Evolutionary conservation across 2,329 filamentous ascomycete genomes (phyloP), one percentile per base, ranked within the genome.

Genomic region (Daldinia sp.): DNA sequence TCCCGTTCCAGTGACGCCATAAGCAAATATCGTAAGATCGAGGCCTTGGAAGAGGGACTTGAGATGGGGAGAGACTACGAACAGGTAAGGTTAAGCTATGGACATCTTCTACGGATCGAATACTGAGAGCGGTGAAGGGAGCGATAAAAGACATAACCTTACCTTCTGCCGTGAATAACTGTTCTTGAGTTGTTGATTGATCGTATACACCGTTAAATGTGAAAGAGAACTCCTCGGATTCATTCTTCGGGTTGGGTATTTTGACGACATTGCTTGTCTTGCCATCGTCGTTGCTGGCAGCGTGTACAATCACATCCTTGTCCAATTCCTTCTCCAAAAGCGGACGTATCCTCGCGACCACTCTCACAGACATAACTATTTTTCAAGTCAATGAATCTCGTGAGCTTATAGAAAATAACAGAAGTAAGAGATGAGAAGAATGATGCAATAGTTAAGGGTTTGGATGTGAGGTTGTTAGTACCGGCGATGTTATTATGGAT

Each of bases 201-300:
- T 93, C 93, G 80, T 97, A 98, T 62, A 98, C 95, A 73, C 92
- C 89, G 84, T 96, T 97, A 86, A 98, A 98, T 59, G 94, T 89
- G 79, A 98, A 99, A 60, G 92, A 94, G 81, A 94, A 98, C 77
- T 94, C 92, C 81, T 98, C 95, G 23, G 87, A 85, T 72, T 93
- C 92, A 77, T 98, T 98, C 83, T 96, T 97, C 0, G 95, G 94
- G 78, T 94, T 98, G 3, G 95, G 95, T 75, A 98, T 97, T 79
- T 92, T 91, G 77, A 98, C 89, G 33, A 97, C 82, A 28, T 86
- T 90, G 69, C 87, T 88, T 20, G 89, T 85, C 72, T 85, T 87
- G 72, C 87, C 87, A 53, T 87, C 82, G 58, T 90, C 87, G 64
- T 85, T 87, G 69, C 86, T 88, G 54, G 90, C 90, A 7, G 89